Conservation (phyloP, 768 basidiomycete species). For the Cubamyces lactineus region DNA sequence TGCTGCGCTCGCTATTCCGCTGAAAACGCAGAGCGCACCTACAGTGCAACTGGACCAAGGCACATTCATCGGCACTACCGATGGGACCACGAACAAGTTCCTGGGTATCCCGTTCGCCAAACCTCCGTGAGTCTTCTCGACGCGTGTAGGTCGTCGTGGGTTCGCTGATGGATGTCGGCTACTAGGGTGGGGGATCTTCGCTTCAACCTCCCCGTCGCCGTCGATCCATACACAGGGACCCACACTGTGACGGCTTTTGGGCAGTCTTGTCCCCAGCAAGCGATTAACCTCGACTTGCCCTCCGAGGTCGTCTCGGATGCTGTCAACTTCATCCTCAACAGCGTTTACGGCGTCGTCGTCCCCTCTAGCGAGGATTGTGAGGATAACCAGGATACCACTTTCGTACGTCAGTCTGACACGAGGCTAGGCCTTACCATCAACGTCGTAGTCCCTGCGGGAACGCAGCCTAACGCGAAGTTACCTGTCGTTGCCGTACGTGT, state of each 20-base stretch:
- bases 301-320: constrained; percentile 27
- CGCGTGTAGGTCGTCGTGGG: background rate
- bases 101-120: constrained; percentile 26
- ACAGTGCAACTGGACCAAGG: constrained; percentile 21
- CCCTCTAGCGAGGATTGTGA: constrained; percentile 23
- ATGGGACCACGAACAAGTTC: constrained; percentile 20
- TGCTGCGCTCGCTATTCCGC: constrained; percentile 11
- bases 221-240: constrained; percentile 36
- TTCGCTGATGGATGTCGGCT: background rate
- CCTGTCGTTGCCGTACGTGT: constrained; percentile 25
- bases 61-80: constrained; percentile 20
- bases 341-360: constrained; percentile 8
- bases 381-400: background rate
- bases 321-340: constrained; percentile 24
- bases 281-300: constrained; percentile 19
- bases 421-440: constrained; percentile 32
- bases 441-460: constrained; percentile 28
- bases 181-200: constrained; percentile 29
- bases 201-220: constrained; percentile 30
- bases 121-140: constrained; percentile 17
- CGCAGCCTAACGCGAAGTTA: constrained; percentile 18
- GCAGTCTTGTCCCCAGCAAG: constrained; percentile 46
- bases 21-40: constrained; percentile 12
- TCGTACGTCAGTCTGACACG: background rate
- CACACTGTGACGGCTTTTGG: constrained; percentile 42